These are phyloP conservation scores for Erodium maritimum DNA, from an alignment of 345 rosid genomes.

Conservation along the genomic window DNA sequence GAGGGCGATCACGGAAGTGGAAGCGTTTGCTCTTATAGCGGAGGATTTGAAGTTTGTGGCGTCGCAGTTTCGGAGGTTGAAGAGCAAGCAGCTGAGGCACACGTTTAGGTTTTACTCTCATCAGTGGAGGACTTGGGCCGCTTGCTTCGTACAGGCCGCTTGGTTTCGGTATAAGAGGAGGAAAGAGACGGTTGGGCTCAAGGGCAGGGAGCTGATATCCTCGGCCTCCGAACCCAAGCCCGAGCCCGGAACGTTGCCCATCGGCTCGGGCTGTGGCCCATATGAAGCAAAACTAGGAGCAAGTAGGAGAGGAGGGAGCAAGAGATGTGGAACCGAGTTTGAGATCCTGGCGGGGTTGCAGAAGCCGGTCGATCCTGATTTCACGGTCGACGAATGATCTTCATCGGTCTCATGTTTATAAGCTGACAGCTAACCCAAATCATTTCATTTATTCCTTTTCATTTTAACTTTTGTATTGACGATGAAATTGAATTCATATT, in stretches of 20 bases:
- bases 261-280: slow-evolving; percentile 6
- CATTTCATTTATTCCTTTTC: too few species aligned
- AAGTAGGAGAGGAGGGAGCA: slow-evolving; percentile 29
- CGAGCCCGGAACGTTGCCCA: background rate
- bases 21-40: slow-evolving; percentile 36
- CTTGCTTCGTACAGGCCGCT: slow-evolving; percentile 41
- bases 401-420: too few species aligned
- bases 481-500: too few species aligned
- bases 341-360: slow-evolving; percentile 18
- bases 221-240: background rate
- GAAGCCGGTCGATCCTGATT: slow-evolving; percentile 39
- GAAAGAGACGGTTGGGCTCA: slow-evolving; percentile 26
- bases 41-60: slow-evolving; percentile 46
- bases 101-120: slow-evolving; percentile 41
- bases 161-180: slow-evolving; percentile 31
- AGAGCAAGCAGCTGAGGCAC: slow-evolving; percentile 33
- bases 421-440: too few species aligned
- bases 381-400: slow-evolving; percentile 21
- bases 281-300: slow-evolving; percentile 16
- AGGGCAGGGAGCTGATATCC: slow-evolving; percentile 14
- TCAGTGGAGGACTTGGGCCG: slow-evolving; percentile 51
- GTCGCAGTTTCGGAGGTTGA: slow-evolving; percentile 35
- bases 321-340: slow-evolving; percentile 10
- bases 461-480: too few species aligned
- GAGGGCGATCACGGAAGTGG: slow-evolving; percentile 33